phyloP scores from a whole-genome alignment of 2,329 filamentous ascomycete species.

The Teratosphaeria destructans region DNA sequence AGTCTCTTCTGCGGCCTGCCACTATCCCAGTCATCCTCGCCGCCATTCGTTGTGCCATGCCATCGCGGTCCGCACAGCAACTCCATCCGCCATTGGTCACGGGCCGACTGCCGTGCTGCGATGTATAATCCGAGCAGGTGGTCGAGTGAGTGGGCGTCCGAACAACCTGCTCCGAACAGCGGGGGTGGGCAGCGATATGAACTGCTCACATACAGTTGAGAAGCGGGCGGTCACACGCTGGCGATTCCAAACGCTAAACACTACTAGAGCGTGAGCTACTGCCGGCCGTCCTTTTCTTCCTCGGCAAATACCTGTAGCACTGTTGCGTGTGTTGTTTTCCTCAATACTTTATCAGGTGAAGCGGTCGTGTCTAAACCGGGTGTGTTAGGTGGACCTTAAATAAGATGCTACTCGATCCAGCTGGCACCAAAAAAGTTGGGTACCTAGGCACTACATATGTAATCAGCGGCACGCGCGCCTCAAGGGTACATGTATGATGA shows the following conservation, averaged over 20 bases:
- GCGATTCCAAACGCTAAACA: background rate
- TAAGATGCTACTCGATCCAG: too few species aligned
- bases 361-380: background rate
- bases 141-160: background rate
- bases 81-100: slow-evolving; percentile 9
- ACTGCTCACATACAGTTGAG: background rate
- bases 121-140: background rate
- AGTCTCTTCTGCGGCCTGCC: slow-evolving; percentile 6
- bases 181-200: background rate
- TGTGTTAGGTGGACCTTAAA: background rate
- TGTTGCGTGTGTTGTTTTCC: background rate
- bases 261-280: background rate
- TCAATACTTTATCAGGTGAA: background rate
- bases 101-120: background rate
- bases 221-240: background rate
- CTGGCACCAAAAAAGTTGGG: too few species aligned
- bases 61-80: background rate
- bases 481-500: too few species aligned
- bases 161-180: background rate
- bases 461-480: too few species aligned
- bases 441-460: too few species aligned
- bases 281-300: background rate
- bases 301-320: background rate
- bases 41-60: background rate
- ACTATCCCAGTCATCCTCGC: slow-evolving; percentile 1